These are phyloP conservation scores for Fusarium sp. DNA, from an alignment of 2,329 filamentous ascomycete species.

Conservation along the genomic window DNA sequence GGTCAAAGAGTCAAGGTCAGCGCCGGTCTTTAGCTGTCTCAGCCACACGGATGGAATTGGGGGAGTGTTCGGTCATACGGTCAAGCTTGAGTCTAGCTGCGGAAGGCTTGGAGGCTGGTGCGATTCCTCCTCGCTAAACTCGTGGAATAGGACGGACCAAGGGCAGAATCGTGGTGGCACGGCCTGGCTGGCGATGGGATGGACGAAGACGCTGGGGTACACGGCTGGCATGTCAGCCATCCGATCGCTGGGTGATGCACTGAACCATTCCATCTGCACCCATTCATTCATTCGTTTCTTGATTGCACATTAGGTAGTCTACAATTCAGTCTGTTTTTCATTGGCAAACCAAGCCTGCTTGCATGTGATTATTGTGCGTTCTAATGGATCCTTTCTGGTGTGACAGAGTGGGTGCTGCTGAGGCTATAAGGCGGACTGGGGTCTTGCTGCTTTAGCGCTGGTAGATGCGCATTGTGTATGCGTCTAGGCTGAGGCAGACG, in stretches of 20 bases:
- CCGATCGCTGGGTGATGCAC: slow-evolving; percentile 6
- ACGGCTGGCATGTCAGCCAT: slow-evolving; percentile 14
- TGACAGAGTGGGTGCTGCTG: neutral
- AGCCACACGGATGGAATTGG: slow-evolving; percentile 9
- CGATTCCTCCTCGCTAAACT: neutral
- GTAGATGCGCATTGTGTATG: neutral
- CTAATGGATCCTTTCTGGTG: neutral
- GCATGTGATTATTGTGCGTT: neutral
- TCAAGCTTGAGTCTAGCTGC: slow-evolving; percentile 1
- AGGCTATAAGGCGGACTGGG: neutral
- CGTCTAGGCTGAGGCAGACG: neutral
- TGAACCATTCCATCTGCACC: slow-evolving; percentile 12
- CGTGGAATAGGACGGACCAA: neutral
- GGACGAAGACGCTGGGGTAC: slow-evolving; percentile 4
- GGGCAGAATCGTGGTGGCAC: neutral
- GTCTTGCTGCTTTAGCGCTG: neutral
- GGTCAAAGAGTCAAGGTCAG: slow-evolving; percentile 27
- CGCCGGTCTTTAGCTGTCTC: slow-evolving; percentile 18
- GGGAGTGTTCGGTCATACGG: slow-evolving; percentile 1
- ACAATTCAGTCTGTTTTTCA: slow-evolving; percentile 40
- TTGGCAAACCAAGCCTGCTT: neutral
- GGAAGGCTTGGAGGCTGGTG: neutral
- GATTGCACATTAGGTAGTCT: slow-evolving; percentile 41
- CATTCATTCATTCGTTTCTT: slow-evolving; percentile 35
- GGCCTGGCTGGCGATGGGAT: neutral